These are phyloP conservation scores for Boehmeria nivea DNA, from an alignment of 306 rosid species.

Conservation along the genomic window DNA sequence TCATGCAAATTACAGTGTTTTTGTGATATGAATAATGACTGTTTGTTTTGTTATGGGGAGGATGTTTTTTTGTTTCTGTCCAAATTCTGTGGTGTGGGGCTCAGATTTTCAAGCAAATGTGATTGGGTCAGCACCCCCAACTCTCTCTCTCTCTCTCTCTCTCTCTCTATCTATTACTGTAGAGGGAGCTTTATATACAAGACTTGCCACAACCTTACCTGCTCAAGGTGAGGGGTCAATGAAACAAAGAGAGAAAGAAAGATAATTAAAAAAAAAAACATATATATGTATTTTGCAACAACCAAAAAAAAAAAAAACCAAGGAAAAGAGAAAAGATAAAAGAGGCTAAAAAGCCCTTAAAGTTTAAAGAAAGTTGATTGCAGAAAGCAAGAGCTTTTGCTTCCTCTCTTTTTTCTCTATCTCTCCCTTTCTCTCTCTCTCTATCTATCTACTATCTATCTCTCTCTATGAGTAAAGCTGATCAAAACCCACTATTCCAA, in stretches of 20 bases:
- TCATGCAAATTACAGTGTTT: slow-evolving; percentile 52
- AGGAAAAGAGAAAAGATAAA: slow-evolving; percentile 18
- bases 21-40: slow-evolving; percentile 37
- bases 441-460: slow-evolving; percentile 21
- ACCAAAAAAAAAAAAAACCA: too few species aligned
- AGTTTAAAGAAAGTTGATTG: slow-evolving; percentile 57
- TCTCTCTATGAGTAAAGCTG: slow-evolving; percentile 47
- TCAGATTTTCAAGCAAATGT: slow-evolving; percentile 24
- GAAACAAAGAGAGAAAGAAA: slow-evolving; percentile 27
- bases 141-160: slow-evolving; percentile 8
- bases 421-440: too few species aligned
- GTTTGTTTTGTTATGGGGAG: slow-evolving; percentile 42
- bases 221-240: slow-evolving; percentile 69
- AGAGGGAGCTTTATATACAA: slow-evolving; percentile 46
- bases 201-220: slow-evolving; percentile 48
- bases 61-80: slow-evolving; percentile 58
- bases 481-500: slow-evolving; percentile 39
- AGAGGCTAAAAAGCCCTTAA: slow-evolving; percentile 39
- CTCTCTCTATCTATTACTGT: slow-evolving; percentile 11
- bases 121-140: too few species aligned
- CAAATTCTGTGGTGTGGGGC: slow-evolving; percentile 36
- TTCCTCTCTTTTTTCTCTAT: not conserved
- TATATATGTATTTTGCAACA: too few species aligned
- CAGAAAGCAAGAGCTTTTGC: slow-evolving; percentile 58
- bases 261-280: too few species aligned